Conservation (phyloP, 2,329 filamentous ascomycete species). For the Rhynchosporium graminicola region DNA sequence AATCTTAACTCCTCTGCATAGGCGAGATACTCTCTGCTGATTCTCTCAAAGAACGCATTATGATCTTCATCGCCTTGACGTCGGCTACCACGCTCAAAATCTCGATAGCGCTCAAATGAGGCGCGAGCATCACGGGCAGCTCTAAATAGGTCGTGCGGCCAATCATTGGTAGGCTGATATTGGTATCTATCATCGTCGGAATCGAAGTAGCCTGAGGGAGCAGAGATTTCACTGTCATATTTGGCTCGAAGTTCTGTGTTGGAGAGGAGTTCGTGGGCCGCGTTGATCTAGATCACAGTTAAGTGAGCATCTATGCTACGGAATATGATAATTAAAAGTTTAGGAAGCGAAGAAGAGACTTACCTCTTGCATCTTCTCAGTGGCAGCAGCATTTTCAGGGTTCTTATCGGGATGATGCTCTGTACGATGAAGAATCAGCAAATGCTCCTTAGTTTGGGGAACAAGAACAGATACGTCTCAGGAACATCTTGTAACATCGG, state of each 20-base stretch:
- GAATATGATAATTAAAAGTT: background rate
- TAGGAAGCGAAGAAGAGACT: background rate
- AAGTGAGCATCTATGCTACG: background rate
- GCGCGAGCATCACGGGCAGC: too few relatives aligned
- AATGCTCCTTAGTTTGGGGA: too few relatives aligned
- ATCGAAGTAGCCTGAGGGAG: background rate
- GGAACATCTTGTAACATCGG: too few relatives aligned
- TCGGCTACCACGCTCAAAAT: too few relatives aligned
- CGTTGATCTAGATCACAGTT: constrained; percentile 18
- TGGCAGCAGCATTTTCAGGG: constrained; percentile 23
- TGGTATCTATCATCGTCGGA: background rate
- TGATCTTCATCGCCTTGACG: too few relatives aligned
- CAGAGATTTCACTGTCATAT: constrained; percentile 6
- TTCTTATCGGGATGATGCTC: constrained; percentile 33
- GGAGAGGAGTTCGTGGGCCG: constrained; percentile 29
- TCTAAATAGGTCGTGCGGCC: background rate
- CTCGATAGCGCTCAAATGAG: too few relatives aligned
- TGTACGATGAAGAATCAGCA: too few relatives aligned
- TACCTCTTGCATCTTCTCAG: constrained; percentile 28
- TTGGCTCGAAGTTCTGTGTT: constrained; percentile 4
- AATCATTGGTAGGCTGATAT: background rate
- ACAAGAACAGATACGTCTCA: too few relatives aligned
- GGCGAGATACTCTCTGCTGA: too few relatives aligned
- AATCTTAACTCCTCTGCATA: too few relatives aligned
- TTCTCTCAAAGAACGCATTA: too few relatives aligned